Evolutionary conservation across 2,329 filamentous ascomycete species (phyloP), one percentile per base, ranked within the genome.

Genomic region (Diaporthe batatas): DNA sequence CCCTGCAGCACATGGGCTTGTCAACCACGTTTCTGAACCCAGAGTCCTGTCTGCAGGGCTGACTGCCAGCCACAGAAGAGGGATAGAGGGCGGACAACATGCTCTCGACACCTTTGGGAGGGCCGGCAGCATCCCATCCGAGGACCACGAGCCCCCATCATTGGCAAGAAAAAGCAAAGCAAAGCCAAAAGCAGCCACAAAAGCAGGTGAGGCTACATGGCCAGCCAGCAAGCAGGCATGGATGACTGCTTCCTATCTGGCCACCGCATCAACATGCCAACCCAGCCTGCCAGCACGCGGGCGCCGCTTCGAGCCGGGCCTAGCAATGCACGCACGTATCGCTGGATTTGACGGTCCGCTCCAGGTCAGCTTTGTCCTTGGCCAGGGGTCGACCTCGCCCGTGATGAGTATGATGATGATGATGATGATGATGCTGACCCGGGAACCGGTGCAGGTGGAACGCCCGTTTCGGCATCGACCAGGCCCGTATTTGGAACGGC

Each of bases 11-110:
- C 25, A 57, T 16, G 49, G 29, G 49, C 55, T 64, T 47, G 70
- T 74, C 65, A 70, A 70, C 54, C 71, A 68, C 58, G 67, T 67
- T 70, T 72, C 55, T 36, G 32, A 68, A 23, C 36, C 14, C 23
- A 49, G 51, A 47, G 36, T 51, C 18, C 36, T 55, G 51, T 54
- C 51, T 57, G 54, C 59, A 55, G 21, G 68, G 68, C 68, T 70
- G 49, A 49, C 53, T 59, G 54, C 32, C 69, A 51, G 65, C 62
- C 70, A 71, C 65, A 32, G 62, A 34, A 34, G 36, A 29, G 32
- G 32, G 5, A 39, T 53, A 34, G 62, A 53, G 47, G 32, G 47
- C 32, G n/a, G 62, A 53, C 62, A 65, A 36, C 44, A 53, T 11
- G 47, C 16, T 53, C 21, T 53, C 21, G 62, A 67, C 47, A 18